Base-by-base conservation (phyloP, 768 basidiomycete genomes). In the Tylopilus sp. region DNA sequence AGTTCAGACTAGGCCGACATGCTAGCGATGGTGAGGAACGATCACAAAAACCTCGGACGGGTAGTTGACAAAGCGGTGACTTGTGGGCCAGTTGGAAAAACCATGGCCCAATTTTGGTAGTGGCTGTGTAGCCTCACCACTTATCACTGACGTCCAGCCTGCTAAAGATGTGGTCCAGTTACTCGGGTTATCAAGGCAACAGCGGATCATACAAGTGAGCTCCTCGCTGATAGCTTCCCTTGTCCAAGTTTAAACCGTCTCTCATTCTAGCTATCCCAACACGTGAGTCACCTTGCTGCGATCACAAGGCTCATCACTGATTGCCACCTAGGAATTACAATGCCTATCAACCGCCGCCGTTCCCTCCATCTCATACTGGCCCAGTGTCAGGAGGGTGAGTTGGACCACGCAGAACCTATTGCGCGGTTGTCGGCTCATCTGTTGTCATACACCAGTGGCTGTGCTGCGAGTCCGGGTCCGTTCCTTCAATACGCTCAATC, bases 381-480 rank as follows among this genome's bases (percentile, higher is more conserved):
- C 40, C 35, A 33, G 39, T 35, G 39, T 40, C 52, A 31, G 41
- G 56, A 47, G 53, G 51, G 62, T 64, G 39, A 51, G 53, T 55
- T 5, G 44, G 45, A 44, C 35, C 25, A 10, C 6, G 26, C 36
- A 26, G 20, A 22, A 2, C 9, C 8, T 39, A 39, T 39, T 10
- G 18, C 18, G 20, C 31, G 3, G 11, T 13, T 31, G 5, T 21
- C 18, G 3, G 1, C 13, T 21, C 10, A 22, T 55, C 41, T 35
- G 4, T 3, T 17, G 1, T 15, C 18, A 23, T 72, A n/a, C 72
- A 73, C 50, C 73, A 66, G 72, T 41, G 63, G 71, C 41, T 58
- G 60, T 15, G 23, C 43, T 50, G 20, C 20, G 12, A 57, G 40
- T 33, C 47, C 45, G 28, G 51, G 47, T n/a, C 20, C 44, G 26